Conservation (phyloP, 1,284 basidiomycete species). For the Anthracocystis walkeri region DNA sequence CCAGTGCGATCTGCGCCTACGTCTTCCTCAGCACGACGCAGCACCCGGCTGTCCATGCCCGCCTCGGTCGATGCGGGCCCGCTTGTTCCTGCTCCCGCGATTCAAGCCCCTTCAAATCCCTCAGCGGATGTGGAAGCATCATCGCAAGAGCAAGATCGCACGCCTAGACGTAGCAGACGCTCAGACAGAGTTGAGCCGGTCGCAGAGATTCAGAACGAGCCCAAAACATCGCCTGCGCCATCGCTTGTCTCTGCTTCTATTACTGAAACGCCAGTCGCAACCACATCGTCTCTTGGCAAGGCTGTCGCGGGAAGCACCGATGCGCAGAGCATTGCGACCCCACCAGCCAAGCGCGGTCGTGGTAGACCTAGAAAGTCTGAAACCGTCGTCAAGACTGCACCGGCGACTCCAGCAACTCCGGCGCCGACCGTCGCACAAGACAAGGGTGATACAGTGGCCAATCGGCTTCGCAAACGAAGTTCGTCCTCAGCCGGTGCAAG, state of each 20-base stretch:
- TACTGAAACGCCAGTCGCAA: neutral
- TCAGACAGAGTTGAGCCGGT: conserved; percentile 1
- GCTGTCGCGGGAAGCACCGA: neutral
- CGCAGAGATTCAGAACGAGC: conserved; percentile 1
- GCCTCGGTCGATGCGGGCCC: neutral
- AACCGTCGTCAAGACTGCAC: neutral
- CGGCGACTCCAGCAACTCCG: neutral
- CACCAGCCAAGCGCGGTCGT: conserved; percentile 28
- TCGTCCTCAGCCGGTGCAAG: neutral
- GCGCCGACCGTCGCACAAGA: neutral
- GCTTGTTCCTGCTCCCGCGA: neutral
- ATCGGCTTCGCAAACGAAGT: conserved; percentile 24
- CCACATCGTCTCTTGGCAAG: neutral
- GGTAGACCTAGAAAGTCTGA: conserved; percentile 18
- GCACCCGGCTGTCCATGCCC: conserved; percentile 28
- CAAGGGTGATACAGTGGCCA: neutral
- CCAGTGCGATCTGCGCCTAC: neutral
- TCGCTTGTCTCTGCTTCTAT: conserved; percentile 2
- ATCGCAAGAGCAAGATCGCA: conserved; percentile 3
- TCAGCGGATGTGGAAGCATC: neutral
- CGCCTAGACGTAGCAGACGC: conserved; percentile 8
- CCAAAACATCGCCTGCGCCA: neutral
- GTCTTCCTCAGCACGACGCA: conserved; percentile 24
- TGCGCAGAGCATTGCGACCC: neutral
- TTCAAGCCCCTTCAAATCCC: neutral